Percentiles rank a stretch among this genome's conserved stretches.
These are phyloP conservation scores for Hemileccinum impolitum DNA, from an alignment of 768 basidiomycete genomes.

Conservation along the genomic window DNA sequence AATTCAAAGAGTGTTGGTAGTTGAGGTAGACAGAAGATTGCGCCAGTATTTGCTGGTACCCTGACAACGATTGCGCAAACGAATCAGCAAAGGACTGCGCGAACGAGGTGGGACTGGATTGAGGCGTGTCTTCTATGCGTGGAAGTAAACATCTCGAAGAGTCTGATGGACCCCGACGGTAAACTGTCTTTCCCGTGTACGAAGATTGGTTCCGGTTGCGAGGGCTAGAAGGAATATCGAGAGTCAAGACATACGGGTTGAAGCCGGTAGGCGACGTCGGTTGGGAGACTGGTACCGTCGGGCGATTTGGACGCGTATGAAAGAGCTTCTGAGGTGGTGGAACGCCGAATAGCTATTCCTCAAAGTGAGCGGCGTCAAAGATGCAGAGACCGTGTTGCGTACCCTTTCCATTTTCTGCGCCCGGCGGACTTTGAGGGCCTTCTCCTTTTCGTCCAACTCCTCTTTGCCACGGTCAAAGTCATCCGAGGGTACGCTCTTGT, in stretches of 20 bases:
- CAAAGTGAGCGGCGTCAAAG: slow-evolving; percentile 1
- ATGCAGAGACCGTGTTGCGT: slow-evolving; percentile 7
- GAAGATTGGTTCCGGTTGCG: slow-evolving; percentile 49
- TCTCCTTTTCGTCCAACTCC: slow-evolving; percentile 68
- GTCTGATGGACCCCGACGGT: slow-evolving; percentile 61
- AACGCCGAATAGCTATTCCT: slow-evolving; percentile 69
- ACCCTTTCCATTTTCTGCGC: slow-evolving; percentile 91
- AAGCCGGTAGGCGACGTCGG: slow-evolving; percentile 17
- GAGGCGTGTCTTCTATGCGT: slow-evolving; percentile 14
- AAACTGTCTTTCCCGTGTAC: slow-evolving; percentile 44
- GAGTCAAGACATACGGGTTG: slow-evolving; percentile 19
- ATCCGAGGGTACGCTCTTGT: slow-evolving; percentile 47
- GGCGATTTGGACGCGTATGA: slow-evolving; percentile 55
- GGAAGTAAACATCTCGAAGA: slow-evolving; percentile 53
- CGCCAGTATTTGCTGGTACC: slow-evolving; percentile 20
- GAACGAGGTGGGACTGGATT: slow-evolving; percentile 20
- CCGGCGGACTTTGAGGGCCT: slow-evolving; percentile 74
- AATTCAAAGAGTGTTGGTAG: slow-evolving; percentile 77
- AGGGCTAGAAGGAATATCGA: slow-evolving; percentile 19
- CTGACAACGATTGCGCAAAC: slow-evolving; percentile 13
- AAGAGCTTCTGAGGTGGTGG: slow-evolving; percentile 79
- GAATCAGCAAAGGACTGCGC: slow-evolving; percentile 21
- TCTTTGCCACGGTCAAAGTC: slow-evolving; percentile 63
- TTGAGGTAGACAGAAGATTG: slow-evolving; percentile 63
- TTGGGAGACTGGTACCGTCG: slow-evolving; percentile 28